phyloP scores from a whole-genome alignment of 2,329 filamentous ascomycete genomes.

The Xylariaceae sp. region DNA sequence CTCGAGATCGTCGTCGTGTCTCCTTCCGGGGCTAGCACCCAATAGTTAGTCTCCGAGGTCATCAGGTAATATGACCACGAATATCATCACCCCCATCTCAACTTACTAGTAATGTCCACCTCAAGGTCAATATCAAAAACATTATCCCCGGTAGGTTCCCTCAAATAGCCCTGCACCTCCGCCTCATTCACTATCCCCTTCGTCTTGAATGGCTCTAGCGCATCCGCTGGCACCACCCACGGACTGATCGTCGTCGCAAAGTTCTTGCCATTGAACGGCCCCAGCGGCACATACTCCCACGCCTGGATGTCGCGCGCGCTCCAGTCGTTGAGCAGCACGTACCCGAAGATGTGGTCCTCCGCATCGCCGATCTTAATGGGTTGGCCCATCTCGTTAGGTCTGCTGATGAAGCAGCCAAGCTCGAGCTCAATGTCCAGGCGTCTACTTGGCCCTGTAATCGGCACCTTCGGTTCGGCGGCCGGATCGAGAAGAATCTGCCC shows the following conservation, averaged over 20 bases:
- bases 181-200: constrained; percentile 32
- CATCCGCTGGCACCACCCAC: constrained; percentile 75
- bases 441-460: constrained; percentile 59
- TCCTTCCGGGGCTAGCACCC: constrained; percentile 43
- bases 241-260: constrained; percentile 74
- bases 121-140: constrained; percentile 68
- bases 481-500: constrained; percentile 71
- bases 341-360: constrained; percentile 69
- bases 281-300: constrained; percentile 80
- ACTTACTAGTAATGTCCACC: constrained; percentile 58
- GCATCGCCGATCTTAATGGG: constrained; percentile 61
- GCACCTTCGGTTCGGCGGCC: constrained; percentile 55
- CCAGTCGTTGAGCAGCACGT: constrained; percentile 86
- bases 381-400: constrained; percentile 59
- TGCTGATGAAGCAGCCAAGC: constrained; percentile 70
- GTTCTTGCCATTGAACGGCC: constrained; percentile 81
- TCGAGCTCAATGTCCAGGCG: constrained; percentile 78
- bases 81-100: constrained; percentile 11
- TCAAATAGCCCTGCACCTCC: constrained; percentile 44
- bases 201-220: constrained; percentile 56
- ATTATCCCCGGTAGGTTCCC: constrained; percentile 53
- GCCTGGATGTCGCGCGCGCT: constrained; percentile 76
- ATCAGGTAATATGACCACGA: too few relatives aligned
- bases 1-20: constrained; percentile 54
- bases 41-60: too few relatives aligned